Conservation (phyloP, 768 basidiomycete genomes). For the Neoboletus magnificus region DNA sequence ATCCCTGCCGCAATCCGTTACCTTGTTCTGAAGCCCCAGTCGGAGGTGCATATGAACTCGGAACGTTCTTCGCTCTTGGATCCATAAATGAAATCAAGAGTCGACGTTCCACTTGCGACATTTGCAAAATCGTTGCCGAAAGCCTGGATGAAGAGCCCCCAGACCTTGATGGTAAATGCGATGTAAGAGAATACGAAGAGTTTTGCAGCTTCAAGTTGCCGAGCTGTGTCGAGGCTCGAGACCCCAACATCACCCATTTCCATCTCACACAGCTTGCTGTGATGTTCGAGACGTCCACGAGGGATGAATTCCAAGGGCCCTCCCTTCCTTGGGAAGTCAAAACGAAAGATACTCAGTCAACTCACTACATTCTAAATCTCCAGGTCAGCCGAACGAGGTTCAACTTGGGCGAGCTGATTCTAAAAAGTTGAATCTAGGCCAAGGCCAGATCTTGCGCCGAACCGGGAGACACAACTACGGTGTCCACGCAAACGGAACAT, state of each 20-base stretch:
- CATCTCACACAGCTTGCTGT: conserved; percentile 12
- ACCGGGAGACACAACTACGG: neutral
- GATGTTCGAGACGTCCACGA: neutral
- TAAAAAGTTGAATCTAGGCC: neutral
- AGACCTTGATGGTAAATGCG: conserved; percentile 7
- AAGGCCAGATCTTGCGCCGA: neutral
- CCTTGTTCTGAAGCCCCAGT: conserved; percentile 4
- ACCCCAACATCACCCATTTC: conserved; percentile 10
- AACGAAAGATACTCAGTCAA: neutral
- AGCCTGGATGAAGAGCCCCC: conserved; percentile 8
- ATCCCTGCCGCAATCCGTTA: conserved; percentile 1
- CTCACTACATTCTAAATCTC: conserved; percentile 3
- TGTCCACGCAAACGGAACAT: neutral
- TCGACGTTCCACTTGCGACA: conserved; percentile 9
- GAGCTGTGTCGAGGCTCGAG: neutral
- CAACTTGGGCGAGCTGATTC: neutral
- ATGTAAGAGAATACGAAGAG: neutral
- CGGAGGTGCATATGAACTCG: neutral
- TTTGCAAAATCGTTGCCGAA: conserved; percentile 13
- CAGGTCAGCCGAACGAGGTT: neutral
- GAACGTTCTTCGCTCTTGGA: conserved; percentile 1
- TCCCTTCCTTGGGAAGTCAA: conserved; percentile 11
- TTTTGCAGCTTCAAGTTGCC: conserved; percentile 11
- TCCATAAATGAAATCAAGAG: conserved; percentile 12
- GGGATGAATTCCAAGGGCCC: neutral